Base-by-base conservation (phyloP, 179 eudicot species). In the Beta lomatogona region DNA sequence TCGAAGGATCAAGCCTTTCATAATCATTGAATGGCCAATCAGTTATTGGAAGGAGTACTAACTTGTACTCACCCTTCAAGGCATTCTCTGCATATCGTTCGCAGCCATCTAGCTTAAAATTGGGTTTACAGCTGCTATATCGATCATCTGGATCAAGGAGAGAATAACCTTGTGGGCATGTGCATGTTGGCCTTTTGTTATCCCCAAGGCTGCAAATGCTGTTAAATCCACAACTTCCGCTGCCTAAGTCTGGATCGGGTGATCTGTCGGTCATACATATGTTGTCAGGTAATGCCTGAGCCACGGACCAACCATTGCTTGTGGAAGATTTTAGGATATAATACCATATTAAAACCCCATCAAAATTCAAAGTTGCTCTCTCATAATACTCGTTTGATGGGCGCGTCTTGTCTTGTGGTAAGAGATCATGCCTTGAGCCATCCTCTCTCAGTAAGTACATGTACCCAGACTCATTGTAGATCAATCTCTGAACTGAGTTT, bases 201-300 rank as follows among this genome's bases (percentile, higher is more conserved):
- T 25, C 60, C 19, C 79, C 83, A 14, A 80, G 45, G 21, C 80
- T 72, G 79, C 91, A 86, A 19, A 84, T n/a, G 72, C 82, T 85
- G 77, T 86, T 88, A 61, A 22, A 83, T 58, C 89, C 88, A 82
- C 90, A 84, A 9, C 53, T 46, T 50, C 87, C 87, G n/a, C 60
- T 73, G 61, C 61, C 76, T 52, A 73, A 7, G 25, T 73, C 45
- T 73, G n/a, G 72, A 52, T 22, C n/a, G 4, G 25, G 48, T 80
- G 77, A 25, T 79, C 75, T 36, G 70, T 58, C 6, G 31, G 28
- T 58, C 52, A 41, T 18, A 44, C 86, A 84, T 15, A 84, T 80
- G 70, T 84, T 73, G 4, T 77, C 87, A 0, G 79, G 87, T 9
- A 77, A 0, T 4, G 78, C 46, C 74, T 61, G 21, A 4, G 19